Conservation (phyloP, 2,329 filamentous ascomycete species). For the Clonostachys chloroleuca region DNA sequence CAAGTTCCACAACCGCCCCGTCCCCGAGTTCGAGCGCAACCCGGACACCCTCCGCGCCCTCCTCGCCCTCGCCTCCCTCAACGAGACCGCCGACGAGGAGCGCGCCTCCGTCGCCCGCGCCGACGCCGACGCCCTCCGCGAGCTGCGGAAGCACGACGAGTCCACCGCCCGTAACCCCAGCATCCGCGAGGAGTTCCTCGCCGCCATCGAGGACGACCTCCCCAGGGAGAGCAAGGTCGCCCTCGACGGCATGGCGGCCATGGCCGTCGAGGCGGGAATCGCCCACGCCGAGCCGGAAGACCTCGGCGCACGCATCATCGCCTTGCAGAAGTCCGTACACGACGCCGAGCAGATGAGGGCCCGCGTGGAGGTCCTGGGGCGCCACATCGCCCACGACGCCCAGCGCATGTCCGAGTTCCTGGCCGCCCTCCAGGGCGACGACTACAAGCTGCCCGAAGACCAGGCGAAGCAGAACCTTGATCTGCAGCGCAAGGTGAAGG, state of each 20-base stretch:
- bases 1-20: slow-evolving; percentile 58
- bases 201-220: slow-evolving; percentile 49
- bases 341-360: slow-evolving; percentile 50
- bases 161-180: slow-evolving; percentile 1
- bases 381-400: slow-evolving; percentile 49
- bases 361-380: slow-evolving; percentile 51
- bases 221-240: slow-evolving; percentile 47
- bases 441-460: slow-evolving; percentile 50
- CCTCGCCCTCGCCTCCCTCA: slow-evolving; percentile 67
- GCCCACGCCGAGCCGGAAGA: slow-evolving; percentile 40
- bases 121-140: slow-evolving; percentile 54
- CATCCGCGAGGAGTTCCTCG: slow-evolving; percentile 37
- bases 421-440: slow-evolving; percentile 31
- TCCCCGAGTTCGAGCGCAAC: slow-evolving; percentile 81
- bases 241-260: slow-evolving; percentile 52
- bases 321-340: slow-evolving; percentile 49
- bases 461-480: slow-evolving; percentile 70
- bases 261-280: slow-evolving; percentile 44
- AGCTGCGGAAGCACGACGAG: slow-evolving; percentile 28
- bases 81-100: slow-evolving; percentile 75
- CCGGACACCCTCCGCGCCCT: slow-evolving; percentile 74
- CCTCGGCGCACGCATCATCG: slow-evolving; percentile 47
- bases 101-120: slow-evolving; percentile 50
- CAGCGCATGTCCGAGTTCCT: slow-evolving; percentile 30
- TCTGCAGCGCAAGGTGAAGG: slow-evolving; percentile 65